Evolutionary conservation across 2,329 filamentous ascomycete genomes (phyloP).

Genomic region (Diaporthe aspalathi): DNA sequence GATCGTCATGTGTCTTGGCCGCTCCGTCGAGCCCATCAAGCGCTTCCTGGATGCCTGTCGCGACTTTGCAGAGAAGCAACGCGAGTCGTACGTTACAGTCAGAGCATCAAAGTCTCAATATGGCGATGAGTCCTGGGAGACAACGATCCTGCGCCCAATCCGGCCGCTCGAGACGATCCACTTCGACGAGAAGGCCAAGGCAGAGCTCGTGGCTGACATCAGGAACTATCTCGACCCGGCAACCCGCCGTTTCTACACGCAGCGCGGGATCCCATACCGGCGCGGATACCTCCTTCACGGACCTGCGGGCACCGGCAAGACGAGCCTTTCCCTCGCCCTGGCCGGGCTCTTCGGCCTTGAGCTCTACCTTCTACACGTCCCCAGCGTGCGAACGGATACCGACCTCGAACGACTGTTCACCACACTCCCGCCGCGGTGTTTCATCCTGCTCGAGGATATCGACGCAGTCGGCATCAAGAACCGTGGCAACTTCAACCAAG

Average conservation of each 20-base stretch:
- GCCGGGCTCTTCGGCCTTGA: slow-evolving; percentile 78
- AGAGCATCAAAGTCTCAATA: slow-evolving; percentile 46
- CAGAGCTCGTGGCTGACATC: slow-evolving; percentile 76
- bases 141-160: slow-evolving; percentile 49
- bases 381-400: slow-evolving; percentile 49
- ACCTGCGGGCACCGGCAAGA: slow-evolving; percentile 80
- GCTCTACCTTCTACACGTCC: slow-evolving; percentile 79
- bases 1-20: slow-evolving; percentile 53
- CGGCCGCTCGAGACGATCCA: slow-evolving; percentile 51
- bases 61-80: slow-evolving; percentile 50
- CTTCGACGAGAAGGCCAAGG: slow-evolving; percentile 59
- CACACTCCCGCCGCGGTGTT: slow-evolving; percentile 49
- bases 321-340: slow-evolving; percentile 79
- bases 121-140: slow-evolving; percentile 49
- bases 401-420: slow-evolving; percentile 49
- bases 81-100: slow-evolving; percentile 51
- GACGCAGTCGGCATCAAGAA: slow-evolving; percentile 63
- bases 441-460: slow-evolving; percentile 68
- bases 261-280: slow-evolving; percentile 79
- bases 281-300: slow-evolving; percentile 79
- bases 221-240: slow-evolving; percentile 71
- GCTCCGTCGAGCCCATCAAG: slow-evolving; percentile 49
- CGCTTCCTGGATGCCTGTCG: slow-evolving; percentile 47
- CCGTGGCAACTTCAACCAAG: slow-evolving; percentile 41
- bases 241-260: slow-evolving; percentile 73